phyloP scores from a whole-genome alignment of 208 protist species.

The Crithidia expoeki region DNA sequence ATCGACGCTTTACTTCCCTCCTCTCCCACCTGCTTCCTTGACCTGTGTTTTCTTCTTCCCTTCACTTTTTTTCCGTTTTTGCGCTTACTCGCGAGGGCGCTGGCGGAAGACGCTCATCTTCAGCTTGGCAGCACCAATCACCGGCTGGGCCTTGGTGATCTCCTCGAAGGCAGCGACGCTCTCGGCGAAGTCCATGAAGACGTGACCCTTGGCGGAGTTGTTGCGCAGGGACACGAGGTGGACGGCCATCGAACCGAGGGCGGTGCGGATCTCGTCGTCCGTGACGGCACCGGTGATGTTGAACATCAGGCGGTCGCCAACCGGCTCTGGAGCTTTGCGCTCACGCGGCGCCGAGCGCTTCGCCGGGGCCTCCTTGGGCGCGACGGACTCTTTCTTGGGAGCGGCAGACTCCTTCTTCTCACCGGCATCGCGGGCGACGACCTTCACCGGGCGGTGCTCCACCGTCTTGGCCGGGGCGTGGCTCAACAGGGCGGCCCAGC shows the following conservation, averaged over 20 bases:
- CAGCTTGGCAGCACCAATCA: conserved; percentile 55
- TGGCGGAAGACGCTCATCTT: conserved; percentile 82
- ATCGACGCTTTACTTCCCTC: too few species aligned
- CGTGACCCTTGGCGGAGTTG: conserved; percentile 70
- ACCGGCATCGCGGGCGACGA: conserved; percentile 38
- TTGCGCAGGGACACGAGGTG: conserved; percentile 86
- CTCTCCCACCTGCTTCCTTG: too few species aligned
- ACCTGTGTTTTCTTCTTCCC: background rate
- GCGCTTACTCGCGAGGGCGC: conserved; percentile 49
- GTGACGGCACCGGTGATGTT: conserved; percentile 67
- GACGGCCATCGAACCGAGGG: conserved; percentile 55
- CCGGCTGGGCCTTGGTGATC: conserved; percentile 46
- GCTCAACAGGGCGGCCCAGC: conserved; percentile 69
- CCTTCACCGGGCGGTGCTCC: conserved; percentile 51
- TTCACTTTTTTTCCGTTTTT: background rate
- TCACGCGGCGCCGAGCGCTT: conserved; percentile 41
- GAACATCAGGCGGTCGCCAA: conserved; percentile 88
- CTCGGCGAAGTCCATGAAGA: conserved; percentile 88
- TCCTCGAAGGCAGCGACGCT: conserved; percentile 65
- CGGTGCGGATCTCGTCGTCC: conserved; percentile 81
- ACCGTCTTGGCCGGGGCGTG: conserved; percentile 31
- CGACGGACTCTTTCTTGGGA: conserved; percentile 18
- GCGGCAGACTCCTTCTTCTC: conserved; percentile 33
- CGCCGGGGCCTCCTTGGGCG: conserved; percentile 16
- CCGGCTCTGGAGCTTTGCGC: conserved; percentile 40